These are phyloP conservation scores for Epichloe uncinata DNA, from an alignment of 2,329 filamentous ascomycete genomes.

Conservation along the genomic window DNA sequence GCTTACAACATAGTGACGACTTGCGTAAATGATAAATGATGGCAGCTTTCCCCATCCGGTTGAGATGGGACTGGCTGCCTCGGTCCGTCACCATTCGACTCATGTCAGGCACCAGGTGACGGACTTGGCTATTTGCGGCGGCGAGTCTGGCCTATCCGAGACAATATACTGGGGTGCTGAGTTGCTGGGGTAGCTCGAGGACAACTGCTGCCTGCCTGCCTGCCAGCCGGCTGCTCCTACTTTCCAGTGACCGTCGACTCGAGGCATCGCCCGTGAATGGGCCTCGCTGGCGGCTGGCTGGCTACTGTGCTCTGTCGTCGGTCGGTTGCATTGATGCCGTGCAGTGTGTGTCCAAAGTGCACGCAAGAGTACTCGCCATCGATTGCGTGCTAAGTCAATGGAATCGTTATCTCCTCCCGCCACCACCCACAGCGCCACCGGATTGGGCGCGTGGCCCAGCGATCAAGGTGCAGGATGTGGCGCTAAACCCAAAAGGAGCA, in stretches of 20 bases:
- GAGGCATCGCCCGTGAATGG: too few relatives aligned
- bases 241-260: too few relatives aligned
- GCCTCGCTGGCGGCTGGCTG: too few relatives aligned
- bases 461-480: conserved; percentile 1
- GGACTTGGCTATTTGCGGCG: too few relatives aligned
- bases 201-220: neutral
- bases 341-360: neutral
- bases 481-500: conserved; percentile 4
- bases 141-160: neutral
- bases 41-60: too few relatives aligned
- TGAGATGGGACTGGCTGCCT: neutral
- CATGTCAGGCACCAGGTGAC: too few relatives aligned
- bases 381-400: neutral
- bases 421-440: conserved; percentile 7
- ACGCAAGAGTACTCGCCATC: conserved; percentile 1
- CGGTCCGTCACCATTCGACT: neutral
- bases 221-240: too few relatives aligned
- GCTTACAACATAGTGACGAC: too few relatives aligned
- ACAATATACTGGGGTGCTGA: neutral
- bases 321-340: neutral
- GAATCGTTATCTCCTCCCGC: neutral
- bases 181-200: neutral
- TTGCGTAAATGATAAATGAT: too few relatives aligned
- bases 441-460: conserved; percentile 11
- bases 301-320: too few relatives aligned